phyloP scores from a whole-genome alignment of 495 filamentous ascomycete genomes.

The Ramalina intermedia region DNA sequence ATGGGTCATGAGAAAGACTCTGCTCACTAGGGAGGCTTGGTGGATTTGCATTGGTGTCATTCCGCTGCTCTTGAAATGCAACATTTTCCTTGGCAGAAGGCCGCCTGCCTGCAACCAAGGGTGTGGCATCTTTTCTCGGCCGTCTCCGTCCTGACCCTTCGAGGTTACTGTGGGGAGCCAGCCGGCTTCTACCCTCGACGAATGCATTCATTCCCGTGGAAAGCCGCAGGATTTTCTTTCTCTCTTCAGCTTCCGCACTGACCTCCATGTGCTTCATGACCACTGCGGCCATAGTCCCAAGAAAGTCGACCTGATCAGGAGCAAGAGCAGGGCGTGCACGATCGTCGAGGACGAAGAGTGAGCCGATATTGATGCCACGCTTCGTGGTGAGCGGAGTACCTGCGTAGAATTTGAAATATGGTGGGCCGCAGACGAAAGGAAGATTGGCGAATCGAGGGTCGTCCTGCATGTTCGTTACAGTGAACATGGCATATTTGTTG shows the following conservation, averaged over 20 bases:
- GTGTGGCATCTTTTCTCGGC: too few relatives aligned
- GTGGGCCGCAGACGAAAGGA: conserved; percentile 27
- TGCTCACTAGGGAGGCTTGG: too few relatives aligned
- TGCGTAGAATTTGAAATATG: conserved; percentile 32
- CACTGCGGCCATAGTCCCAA: conserved; percentile 35
- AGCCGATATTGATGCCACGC: conserved; percentile 55
- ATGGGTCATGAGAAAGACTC: too few relatives aligned
- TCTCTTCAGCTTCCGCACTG: conserved; percentile 40
- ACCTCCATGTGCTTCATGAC: conserved; percentile 52
- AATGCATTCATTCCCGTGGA: conserved; percentile 48
- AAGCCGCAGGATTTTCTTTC: conserved; percentile 42
- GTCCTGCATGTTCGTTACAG: conserved; percentile 22
- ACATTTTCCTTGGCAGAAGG: too few relatives aligned
- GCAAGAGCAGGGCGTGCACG: conserved; percentile 25
- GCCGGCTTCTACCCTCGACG: conserved; percentile 34
- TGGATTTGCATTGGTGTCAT: too few relatives aligned
- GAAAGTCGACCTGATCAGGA: conserved; percentile 23
- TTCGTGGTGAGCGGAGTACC: conserved; percentile 49
- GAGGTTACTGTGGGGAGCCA: neutral
- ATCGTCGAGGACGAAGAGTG: conserved; percentile 49
- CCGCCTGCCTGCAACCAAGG: too few relatives aligned
- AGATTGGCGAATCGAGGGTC: conserved; percentile 28
- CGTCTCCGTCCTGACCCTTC: too few relatives aligned
- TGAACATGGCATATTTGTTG: conserved; percentile 8
- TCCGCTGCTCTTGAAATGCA: too few relatives aligned